These are phyloP conservation scores for Syzygium jambos DNA, from an alignment of 345 rosid genomes.

Conservation along the genomic window DNA sequence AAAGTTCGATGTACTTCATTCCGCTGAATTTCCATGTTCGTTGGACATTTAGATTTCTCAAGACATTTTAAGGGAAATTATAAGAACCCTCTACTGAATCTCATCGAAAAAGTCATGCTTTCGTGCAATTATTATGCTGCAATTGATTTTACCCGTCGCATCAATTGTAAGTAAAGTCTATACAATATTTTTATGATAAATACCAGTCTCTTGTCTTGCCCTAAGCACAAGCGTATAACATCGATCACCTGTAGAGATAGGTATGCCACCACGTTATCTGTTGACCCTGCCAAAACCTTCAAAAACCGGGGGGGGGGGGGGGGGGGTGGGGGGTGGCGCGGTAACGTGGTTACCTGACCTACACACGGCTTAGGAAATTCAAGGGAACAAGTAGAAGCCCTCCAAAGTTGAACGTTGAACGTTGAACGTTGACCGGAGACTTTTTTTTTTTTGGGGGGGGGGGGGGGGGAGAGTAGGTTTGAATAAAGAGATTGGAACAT, in stretches of 20 bases:
- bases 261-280: neutral
- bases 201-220: neutral
- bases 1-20: accelerated
- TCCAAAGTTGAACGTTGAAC: no score
- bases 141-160: neutral
- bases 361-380: neutral
- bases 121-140: neutral
- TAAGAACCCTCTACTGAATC: neutral
- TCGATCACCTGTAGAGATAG: neutral
- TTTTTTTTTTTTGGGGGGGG: neutral
- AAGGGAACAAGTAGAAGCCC: neutral
- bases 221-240: neutral
- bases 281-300: neutral
- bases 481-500: neutral
- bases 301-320: neutral
- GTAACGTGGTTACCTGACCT: neutral
- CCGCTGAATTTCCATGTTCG: neutral
- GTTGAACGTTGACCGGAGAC: neutral
- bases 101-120: neutral
- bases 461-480: no score
- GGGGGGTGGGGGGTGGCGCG: no score
- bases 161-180: neutral
- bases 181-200: neutral
- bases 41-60: no score
- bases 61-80: neutral